Percentiles rank a stretch among this genome's conserved stretches.
Conservation (phyloP, 2,329 filamentous ascomycete species). For the Aureobasidium sp. region DNA sequence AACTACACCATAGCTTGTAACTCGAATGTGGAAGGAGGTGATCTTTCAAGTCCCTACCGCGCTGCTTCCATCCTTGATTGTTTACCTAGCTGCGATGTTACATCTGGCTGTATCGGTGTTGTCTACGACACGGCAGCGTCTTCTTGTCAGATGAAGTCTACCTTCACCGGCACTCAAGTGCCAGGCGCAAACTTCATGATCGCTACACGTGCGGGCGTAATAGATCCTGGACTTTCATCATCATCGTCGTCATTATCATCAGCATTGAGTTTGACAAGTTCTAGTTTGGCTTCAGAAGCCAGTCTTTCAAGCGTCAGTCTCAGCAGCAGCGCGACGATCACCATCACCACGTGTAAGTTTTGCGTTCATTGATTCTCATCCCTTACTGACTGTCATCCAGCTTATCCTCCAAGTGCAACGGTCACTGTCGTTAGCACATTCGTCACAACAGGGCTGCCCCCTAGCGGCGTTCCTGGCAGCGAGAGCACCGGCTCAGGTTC, state of each 20-base stretch:
- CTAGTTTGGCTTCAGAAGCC: not conserved
- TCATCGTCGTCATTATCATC: not conserved
- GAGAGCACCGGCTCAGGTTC: constrained; percentile 15
- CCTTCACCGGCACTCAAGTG: constrained; percentile 18
- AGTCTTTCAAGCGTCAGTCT: not conserved
- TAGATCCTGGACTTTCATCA: not conserved
- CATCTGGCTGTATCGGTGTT: constrained; percentile 20
- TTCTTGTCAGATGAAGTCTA: constrained; percentile 22
- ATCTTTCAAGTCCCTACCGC: constrained; percentile 18
- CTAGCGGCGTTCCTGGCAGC: not conserved
- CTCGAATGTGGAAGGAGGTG: constrained; percentile 18
- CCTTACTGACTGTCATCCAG: not conserved
- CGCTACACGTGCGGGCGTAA: not conserved
- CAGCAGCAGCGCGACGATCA: constrained; percentile 3
- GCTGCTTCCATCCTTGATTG: constrained; percentile 19
- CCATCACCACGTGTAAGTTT: constrained; percentile 10
- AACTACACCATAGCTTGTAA: constrained; percentile 21
- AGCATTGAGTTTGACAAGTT: not conserved
- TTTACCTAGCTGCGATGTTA: constrained; percentile 19
- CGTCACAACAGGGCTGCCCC: not conserved
- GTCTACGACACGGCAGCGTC: constrained; percentile 16
- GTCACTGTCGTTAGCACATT: constrained; percentile 11
- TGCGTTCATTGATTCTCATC: too few species aligned
- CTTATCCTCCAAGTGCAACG: constrained; percentile 15
- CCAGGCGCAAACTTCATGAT: not conserved